Evolutionary conservation across 768 basidiomycete genomes (phyloP).

Genomic region (Psilocybe sp.): DNA sequence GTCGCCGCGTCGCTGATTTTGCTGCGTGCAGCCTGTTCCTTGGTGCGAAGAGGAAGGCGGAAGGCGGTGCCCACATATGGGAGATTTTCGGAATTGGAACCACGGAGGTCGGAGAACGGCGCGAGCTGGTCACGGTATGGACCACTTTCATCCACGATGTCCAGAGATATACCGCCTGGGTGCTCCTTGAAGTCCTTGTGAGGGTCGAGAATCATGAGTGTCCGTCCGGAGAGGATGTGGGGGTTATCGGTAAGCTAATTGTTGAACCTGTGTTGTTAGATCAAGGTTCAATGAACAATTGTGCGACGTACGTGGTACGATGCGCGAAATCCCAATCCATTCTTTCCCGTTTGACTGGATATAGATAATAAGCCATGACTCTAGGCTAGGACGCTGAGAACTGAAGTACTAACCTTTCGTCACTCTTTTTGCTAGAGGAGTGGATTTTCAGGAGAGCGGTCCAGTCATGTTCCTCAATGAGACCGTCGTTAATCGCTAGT

Average conservation of each 20-base stretch:
- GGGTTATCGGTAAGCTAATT: constrained; percentile 43
- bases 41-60: constrained; percentile 40
- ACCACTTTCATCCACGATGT: constrained; percentile 20
- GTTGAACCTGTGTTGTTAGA: background rate
- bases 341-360: constrained; percentile 24
- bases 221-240: constrained; percentile 39
- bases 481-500: constrained; percentile 33
- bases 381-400: background rate
- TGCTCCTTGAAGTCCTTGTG: constrained; percentile 24
- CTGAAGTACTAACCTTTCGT: constrained; percentile 19
- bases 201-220: constrained; percentile 41
- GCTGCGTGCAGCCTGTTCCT: constrained; percentile 28
- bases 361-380: background rate
- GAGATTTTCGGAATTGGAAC: background rate
- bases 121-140: constrained; percentile 11
- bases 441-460: constrained; percentile 33
- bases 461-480: constrained; percentile 34
- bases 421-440: constrained; percentile 23
- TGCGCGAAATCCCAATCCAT: constrained; percentile 23
- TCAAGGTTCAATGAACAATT: background rate
- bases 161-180: constrained; percentile 27
- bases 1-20: constrained; percentile 23
- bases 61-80: constrained; percentile 36
- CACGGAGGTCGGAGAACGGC: constrained; percentile 11
- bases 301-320: constrained; percentile 22